Evolutionary conservation across 129 eudicot genomes (phyloP), one percentile per base, ranked within the genome.

Genomic region (Rutidosis leptorrhynchoides): DNA sequence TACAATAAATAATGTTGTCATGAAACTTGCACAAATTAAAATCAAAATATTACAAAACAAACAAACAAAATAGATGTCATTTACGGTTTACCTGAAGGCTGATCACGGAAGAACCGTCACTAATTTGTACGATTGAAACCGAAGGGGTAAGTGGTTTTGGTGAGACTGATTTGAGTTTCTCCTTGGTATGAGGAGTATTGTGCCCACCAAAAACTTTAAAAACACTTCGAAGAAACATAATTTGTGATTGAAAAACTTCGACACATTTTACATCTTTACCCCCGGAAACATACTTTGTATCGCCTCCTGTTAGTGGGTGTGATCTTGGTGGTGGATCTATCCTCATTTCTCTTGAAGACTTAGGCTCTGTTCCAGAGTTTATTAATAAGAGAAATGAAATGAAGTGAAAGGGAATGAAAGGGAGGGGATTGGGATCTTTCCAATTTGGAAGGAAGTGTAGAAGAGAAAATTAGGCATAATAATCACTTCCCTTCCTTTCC

Each of bases 71-170:
- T 4, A 7, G 58, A 5, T 11, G 58, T 46, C 46, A 5, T 52
- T 71, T 35, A 35, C 43, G 43, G 46, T 53, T 48, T 61, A 93
- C 98, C 92, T 86, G 96, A 57, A 93, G 90, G 72, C 74, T 86
- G 23, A 74, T 58, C 48, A 71, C 78, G 70, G 87, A 83, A 54
- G 96, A 88, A 29, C 98, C 98, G 70, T 88, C 98, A 66, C 82
- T 86, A 53, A 93, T 63, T 75, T 71, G 85, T 78, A 88, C 30
- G 26, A 77, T 56, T 16, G 88, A 67, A 64, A 77, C 58, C 0
- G 84, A 66, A 14, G 68, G 75, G 51, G 70, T 76, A 7, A 87
- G 87, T 21, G 70, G 82, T 79, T 80, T 81, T 1, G 81, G 83
- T 24, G 76, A 9, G 8, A 66, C 8, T 4, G 80, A 17, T n/a